Evolutionary conservation across 371 early-diverging fungal genomes (phyloP), one percentile per base, ranked within the genome.

Genomic region (Synchytrium microbalum): DNA sequence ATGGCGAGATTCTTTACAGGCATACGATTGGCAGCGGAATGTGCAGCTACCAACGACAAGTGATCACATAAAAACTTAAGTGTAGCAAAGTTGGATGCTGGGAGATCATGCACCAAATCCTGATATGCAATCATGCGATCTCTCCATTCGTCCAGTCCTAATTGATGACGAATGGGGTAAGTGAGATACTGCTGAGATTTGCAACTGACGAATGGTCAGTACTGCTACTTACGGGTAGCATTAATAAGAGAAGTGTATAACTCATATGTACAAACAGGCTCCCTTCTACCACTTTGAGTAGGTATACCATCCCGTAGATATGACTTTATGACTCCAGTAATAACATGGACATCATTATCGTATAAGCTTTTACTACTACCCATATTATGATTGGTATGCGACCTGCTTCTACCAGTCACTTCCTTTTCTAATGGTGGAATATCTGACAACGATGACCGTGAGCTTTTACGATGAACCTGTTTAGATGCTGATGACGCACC

Each of bases 311-410:
- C 69, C 32, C 77, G 59, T 66, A 77, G 61, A 60, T 67, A 72
- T 0, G 66, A 55, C 64, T 79, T 79, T 30, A 79, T 67, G 14
- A 76, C 75, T 0, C 72, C 69, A 0, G 77, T 69, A 14, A 79
- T 66, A 38, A 79, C 79, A 67, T 79, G 77, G 5, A 79, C 66
- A 59, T 79, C 79, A 65, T 77, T 75, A 58, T 79, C 77, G 62
- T 77, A 79, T 56, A 79, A 62, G 58, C 53, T 64, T 28, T 28
- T 53, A 3, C 53, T 25, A 24, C 25, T 61, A 14, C 60, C 23
- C 16, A 14, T n/a, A 61, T n/a, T 29, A 27, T 23, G 14, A 10
- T 61, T 28, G 14, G 61, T 24, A 10, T 25, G 10, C 14, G 16
- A 13, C n/a, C 25, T 58, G 59, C 62, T 58, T 13, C 62, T 19